Evolutionary conservation across 305 asterid genomes (phyloP), one percentile per base, ranked within the genome.

Genomic region (Galium porrigens): DNA sequence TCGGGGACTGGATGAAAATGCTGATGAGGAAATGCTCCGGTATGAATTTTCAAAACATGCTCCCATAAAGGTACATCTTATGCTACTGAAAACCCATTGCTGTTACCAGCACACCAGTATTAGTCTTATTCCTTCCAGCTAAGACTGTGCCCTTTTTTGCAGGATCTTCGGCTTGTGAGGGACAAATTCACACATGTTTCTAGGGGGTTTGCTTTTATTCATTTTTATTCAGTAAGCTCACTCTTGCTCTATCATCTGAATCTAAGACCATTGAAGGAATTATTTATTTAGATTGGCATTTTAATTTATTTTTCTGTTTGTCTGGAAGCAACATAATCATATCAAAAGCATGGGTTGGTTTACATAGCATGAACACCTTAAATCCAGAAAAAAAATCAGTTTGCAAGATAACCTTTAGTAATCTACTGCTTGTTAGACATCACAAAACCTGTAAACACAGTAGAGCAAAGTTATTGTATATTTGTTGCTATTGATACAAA

Each of bases 161-260:
- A 92, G 99, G 99, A 92, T 73, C 79, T 92, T 79, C 87, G 99
- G 56, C 94, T 92, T 69, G 96, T 92, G 68, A 84, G 95, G 82
- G 99, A 92, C 83, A 92, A 92, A 74, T 92, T 92, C 73, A 92
- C 99, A 6, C 99, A 92, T 58, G 99, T 92, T 68, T 92, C 99
- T 3, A 82, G 99, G 81, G 99, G 99, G 66, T 92, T 92, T 81
- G 97, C 97, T 58, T 92, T 92, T 69, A 82, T 89, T 69, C 97
- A 92, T 79, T 89, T 85, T 78, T 66, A 87, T 78, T 82, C 97
- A 14, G 99, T 92, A 83, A 71, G 87, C 75, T 58, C 58, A 70
- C 33, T 65, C 30, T 55, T 67, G 22, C 32, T 51, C 27, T 63
- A 18, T 66, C 58, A 60, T 37, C 64, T 20, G 65, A 11, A 9